Evolutionary conservation across 768 basidiomycete genomes (phyloP), one percentile per base, ranked within the genome.

Genomic region (Termitomyces sp.): DNA sequence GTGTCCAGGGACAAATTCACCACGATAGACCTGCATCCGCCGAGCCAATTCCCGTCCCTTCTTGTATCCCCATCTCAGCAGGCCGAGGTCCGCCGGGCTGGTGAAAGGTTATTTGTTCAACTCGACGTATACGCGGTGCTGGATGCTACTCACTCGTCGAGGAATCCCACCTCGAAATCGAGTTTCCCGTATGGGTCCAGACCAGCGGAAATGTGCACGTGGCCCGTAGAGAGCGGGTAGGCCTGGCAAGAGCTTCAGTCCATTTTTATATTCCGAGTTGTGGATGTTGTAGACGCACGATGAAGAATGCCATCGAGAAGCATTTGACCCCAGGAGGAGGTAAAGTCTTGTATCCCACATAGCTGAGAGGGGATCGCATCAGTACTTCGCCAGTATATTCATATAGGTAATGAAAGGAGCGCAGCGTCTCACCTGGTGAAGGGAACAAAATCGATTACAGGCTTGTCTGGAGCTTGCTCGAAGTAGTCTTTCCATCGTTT

Each of bases 1-100:
- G 58, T 80, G 75, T 1, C 58, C 69, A 6, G 60, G 54, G 4
- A 55, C 47, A 8, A 70, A 60, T 52, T 77, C 78, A 3, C 80
- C 80, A 47, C 73, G 70, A 57, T 73, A 78, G 31, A 60, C 46
- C 5, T 72, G 64, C 78, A 85, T 82, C 10, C 86, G 80, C 36
- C 86, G 77, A 4, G 73, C 70, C 5, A 82, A 62, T 69, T 88
- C 85, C 2, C 85, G 75, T 2, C 65, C 53, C 54, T 76, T 76
- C 61, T 87, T 88, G 68, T 86, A 87, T 0, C 64, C 72, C 75
- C 81, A 81, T 51, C 71, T 72, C 47, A 85, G 60, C 20, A 77
- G 68, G 0, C 66, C 74, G 4, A 87, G 18, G 60, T 83, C 82
- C 5, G 72, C 72, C 3, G 71, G 67, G 20, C 77, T 79, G 45